Conservation (phyloP, 139 green algal species). For the Edaphochlamys debaryana region DNA sequence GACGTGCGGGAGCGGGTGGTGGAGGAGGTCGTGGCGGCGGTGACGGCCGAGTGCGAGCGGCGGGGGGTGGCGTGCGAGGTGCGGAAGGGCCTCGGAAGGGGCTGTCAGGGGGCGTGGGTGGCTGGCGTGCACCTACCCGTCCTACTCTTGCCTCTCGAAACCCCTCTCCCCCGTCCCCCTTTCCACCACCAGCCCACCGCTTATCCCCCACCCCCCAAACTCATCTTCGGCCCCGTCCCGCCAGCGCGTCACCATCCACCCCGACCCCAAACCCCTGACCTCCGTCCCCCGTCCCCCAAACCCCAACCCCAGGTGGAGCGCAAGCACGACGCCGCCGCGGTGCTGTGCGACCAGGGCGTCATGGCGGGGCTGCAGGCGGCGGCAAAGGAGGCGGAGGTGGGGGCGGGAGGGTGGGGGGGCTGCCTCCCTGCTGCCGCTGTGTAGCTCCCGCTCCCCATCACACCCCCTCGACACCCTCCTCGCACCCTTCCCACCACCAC, state of each 20-base stretch:
- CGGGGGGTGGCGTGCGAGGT: background rate
- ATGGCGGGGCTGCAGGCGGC: slow-evolving; percentile 47
- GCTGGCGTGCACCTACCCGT: no score
- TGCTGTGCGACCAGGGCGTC: slow-evolving; percentile 59
- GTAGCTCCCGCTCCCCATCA: no score
- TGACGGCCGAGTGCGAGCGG: slow-evolving; percentile 50
- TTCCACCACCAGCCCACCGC: background rate
- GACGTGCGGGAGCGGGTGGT: slow-evolving; percentile 45
- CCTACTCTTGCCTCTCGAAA: no score
- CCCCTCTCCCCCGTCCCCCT: no score
- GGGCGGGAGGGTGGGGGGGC: background rate
- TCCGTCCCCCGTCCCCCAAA: background rate
- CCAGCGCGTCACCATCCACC: no score
- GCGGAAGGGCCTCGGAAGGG: no score
- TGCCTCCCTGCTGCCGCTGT: no score
- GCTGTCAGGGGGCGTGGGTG: no score
- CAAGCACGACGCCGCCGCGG: slow-evolving; percentile 70
- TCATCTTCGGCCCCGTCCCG: no score
- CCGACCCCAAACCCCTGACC: no score
- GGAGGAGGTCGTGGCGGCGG: background rate
- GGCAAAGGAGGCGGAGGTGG: slow-evolving; percentile 11
- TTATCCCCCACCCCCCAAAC: background rate
- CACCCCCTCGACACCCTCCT: no score
- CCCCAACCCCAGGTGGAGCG: slow-evolving; percentile 43
- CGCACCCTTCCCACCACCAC: no score